phyloP scores from a whole-genome alignment of 768 basidiomycete species.

The Leucocoprinus birnbaumii region DNA sequence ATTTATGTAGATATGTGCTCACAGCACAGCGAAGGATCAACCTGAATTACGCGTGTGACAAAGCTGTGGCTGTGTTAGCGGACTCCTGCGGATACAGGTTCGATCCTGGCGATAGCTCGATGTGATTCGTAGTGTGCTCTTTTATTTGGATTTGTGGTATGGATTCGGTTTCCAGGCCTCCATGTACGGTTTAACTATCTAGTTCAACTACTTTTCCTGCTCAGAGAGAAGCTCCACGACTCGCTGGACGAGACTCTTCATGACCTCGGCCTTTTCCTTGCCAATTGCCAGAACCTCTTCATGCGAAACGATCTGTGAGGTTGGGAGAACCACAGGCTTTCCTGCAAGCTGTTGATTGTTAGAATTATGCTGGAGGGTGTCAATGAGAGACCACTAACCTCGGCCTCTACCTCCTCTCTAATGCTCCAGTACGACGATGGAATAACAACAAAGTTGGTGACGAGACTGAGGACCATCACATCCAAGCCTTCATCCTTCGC shows the following conservation, averaged over 20 bases:
- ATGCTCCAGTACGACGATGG: slow-evolving; percentile 65
- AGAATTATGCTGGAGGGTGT: neutral
- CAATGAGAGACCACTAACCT: slow-evolving; percentile 47
- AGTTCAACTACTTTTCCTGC: too few species aligned
- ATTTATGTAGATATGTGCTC: neutral
- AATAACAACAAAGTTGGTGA: slow-evolving; percentile 84
- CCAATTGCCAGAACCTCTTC: slow-evolving; percentile 74
- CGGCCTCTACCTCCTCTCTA: slow-evolving; percentile 71
- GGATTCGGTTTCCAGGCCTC: too few species aligned
- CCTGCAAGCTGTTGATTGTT: slow-evolving; percentile 53
- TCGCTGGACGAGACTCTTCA: slow-evolving; percentile 67
- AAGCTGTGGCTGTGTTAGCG: too few species aligned
- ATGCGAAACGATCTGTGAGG: slow-evolving; percentile 60
- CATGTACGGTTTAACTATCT: too few species aligned
- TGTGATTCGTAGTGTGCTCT: too few species aligned
- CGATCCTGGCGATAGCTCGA: too few species aligned
- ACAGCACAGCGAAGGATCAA: neutral
- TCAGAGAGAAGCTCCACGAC: slow-evolving; percentile 41
- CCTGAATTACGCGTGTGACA: neutral
- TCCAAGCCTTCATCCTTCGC: slow-evolving; percentile 75
- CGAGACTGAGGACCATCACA: slow-evolving; percentile 77
- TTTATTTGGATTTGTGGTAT: too few species aligned
- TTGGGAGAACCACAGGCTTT: slow-evolving; percentile 37
- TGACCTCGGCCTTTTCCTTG: slow-evolving; percentile 63
- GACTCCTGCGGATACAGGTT: too few species aligned